phyloP scores from a whole-genome alignment of 2,329 filamentous ascomycete species.

The Calonectria hawksworthii region DNA sequence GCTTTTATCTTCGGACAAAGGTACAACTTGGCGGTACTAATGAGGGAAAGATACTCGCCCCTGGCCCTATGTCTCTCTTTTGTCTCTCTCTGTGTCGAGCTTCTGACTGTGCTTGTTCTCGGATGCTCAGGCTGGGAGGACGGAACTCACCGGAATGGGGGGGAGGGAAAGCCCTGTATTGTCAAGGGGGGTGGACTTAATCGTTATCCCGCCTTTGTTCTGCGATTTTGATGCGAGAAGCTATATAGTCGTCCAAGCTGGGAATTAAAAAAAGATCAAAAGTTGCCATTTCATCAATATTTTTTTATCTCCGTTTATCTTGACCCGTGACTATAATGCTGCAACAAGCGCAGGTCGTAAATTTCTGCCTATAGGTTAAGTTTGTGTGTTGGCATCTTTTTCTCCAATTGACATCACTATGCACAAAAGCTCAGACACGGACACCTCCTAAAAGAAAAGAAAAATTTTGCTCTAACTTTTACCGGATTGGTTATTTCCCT shows the following conservation, averaged over 20 bases:
- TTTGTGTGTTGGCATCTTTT: background rate
- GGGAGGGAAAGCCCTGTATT: conserved; percentile 99
- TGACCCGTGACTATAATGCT: background rate
- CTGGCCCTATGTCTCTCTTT: conserved; percentile 47
- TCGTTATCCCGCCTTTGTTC: conserved; percentile 77
- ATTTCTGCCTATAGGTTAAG: background rate
- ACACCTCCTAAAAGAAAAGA: background rate
- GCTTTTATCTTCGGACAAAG: conserved; percentile 49
- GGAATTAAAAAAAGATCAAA: conserved; percentile 37
- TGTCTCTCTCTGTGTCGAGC: conserved; percentile 34
- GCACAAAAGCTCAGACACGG: background rate
- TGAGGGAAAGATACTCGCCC: conserved; percentile 99
- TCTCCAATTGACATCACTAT: background rate
- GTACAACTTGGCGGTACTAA: conserved; percentile 83
- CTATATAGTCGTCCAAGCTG: conserved; percentile 44
- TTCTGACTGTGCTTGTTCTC: conserved; percentile 34
- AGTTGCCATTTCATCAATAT: conserved; percentile 33
- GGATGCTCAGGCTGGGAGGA: conserved; percentile 29
- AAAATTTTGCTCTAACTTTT: background rate
- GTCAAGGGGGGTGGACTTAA: conserved; percentile 88
- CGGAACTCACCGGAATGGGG: conserved; percentile 42
- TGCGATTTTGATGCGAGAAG: conserved; percentile 46
- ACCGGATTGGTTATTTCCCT: background rate
- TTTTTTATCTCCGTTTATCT: background rate
- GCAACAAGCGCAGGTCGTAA: background rate